Percentiles rank a stretch among this genome's conserved stretches.
phyloP scores from a whole-genome alignment of 352 stramenopile genomes.

The Globisporangium emineosum region DNA sequence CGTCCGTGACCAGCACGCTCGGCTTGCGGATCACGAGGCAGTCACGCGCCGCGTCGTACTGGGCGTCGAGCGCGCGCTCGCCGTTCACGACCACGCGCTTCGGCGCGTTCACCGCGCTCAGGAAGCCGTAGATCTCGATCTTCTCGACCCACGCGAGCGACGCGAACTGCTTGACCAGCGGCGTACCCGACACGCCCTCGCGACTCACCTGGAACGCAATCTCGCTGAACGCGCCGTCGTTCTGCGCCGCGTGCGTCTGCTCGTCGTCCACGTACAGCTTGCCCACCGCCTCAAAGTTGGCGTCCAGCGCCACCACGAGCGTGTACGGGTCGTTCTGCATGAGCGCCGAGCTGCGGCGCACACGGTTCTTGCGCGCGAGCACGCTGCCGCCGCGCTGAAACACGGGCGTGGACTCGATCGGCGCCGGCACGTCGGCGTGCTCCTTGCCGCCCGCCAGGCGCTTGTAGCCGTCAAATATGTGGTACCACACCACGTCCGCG shows the following conservation, averaged over 20 bases:
- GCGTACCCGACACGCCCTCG: conserved; percentile 30
- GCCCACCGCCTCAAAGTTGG: conserved; percentile 73
- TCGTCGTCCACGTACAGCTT: conserved; percentile 97
- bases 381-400: conserved; percentile 96
- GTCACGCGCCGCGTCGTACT: conserved; percentile 62
- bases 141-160: conserved; percentile 74
- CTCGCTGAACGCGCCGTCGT: conserved; percentile 44
- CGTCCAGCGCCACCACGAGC: conserved; percentile 92
- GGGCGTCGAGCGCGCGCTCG: conserved; percentile 46
- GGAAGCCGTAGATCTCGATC: conserved; percentile 77
- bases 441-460: conserved; percentile 49
- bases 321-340: conserved; percentile 98
- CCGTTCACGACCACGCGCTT: conserved; percentile 40
- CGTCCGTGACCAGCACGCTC: conserved; percentile 54
- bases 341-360: conserved; percentile 91
- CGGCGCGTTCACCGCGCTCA: conserved; percentile 36
- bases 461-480: conserved; percentile 74
- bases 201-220: conserved; percentile 43
- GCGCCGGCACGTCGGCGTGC: conserved; percentile 66
- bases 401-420: conserved; percentile 95
- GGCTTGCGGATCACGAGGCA: conserved; percentile 86
- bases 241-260: conserved; percentile 70
- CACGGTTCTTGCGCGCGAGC: conserved; percentile 93
- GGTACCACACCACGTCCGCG: conserved; percentile 87
- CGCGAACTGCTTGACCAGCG: conserved; percentile 39